Evolutionary conservation across 148 eudicot genomes (phyloP), one percentile per base, ranked within the genome.

Genomic region (Camellia lanceoleosa): DNA sequence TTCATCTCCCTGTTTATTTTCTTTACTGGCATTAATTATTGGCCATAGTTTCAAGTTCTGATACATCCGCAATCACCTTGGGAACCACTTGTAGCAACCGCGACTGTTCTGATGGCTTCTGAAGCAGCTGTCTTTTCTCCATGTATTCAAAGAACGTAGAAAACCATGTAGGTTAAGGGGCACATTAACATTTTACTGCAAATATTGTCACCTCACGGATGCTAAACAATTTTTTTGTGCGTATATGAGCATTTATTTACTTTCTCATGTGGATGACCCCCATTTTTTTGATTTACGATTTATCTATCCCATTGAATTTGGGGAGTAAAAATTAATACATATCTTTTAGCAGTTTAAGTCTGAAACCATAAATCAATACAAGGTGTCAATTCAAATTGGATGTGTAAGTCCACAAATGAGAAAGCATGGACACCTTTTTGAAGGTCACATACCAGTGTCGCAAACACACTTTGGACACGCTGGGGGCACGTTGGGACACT

Each of bases 81-180:
- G 94, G 94, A 16, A 85, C 76, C 75, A 79, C 88, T 64, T 81
- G 77, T 41, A 91, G 84, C 83, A 87, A 74, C 47, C 89, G 92
- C 0, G 42, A 20, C 81, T 87, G 89, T 78, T 89, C 91, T 83
- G 74, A 84, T 75, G 84, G 76, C 12, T 88, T 81, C 83, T 81
- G 85, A 56, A 91, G 87, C 19, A 84, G 62, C 38, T 80, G 81
- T 77, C 86, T 84, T 80, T 79, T 82, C 77, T 76, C 82, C 71
- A 82, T 71, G 76, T 65, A 88, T 44, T 89, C 85, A 81, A 6
- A 86, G 71, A 89, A 83, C 42, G 92, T 91, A 77, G 49, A 41
- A 56, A 51, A 38, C 23, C 68, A 83, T 66, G 13, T 38, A 63
- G 61, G 88, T 88, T 80, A 89, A 89, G 92, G 92, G 56, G 7